Evolutionary conservation across 345 rosid species (phyloP).

Genomic region (Moringa oleifera): DNA sequence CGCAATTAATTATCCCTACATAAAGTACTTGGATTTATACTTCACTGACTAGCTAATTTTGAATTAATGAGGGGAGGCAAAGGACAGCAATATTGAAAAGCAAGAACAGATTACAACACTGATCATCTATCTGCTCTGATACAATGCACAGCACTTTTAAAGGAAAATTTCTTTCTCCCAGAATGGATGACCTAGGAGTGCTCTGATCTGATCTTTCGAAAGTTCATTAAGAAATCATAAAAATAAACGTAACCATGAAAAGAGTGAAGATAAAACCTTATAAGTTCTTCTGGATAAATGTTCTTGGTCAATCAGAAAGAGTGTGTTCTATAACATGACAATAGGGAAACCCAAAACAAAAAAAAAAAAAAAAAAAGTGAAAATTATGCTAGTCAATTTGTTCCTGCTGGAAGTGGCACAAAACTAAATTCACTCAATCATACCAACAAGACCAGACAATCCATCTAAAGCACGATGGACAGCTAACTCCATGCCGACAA

Average conservation of each 20-base stretch:
- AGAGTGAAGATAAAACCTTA: not conserved
- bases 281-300: not conserved
- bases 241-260: not conserved
- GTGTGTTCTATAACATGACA: not conserved
- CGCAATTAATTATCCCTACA: too few relatives aligned
- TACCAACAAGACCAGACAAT: not conserved
- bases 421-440: not conserved
- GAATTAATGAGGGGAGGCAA: too few relatives aligned
- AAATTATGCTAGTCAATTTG: too few relatives aligned
- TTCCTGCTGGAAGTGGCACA: too few relatives aligned
- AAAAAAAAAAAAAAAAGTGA: too few relatives aligned
- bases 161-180: not conserved
- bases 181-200: not conserved
- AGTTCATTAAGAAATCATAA: constrained; percentile 1
- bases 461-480: not conserved
- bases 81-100: too few relatives aligned
- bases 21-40: too few relatives aligned
- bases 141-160: not conserved
- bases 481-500: not conserved
- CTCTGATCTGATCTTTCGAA: constrained; percentile 1
- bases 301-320: too few relatives aligned
- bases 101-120: too few relatives aligned
- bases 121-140: not conserved
- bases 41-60: too few relatives aligned
- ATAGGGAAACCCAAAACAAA: too few relatives aligned